Evolutionary conservation across 805 yeast species (phyloP).

Genomic region (Scheffersomyces coipomensis): DNA sequence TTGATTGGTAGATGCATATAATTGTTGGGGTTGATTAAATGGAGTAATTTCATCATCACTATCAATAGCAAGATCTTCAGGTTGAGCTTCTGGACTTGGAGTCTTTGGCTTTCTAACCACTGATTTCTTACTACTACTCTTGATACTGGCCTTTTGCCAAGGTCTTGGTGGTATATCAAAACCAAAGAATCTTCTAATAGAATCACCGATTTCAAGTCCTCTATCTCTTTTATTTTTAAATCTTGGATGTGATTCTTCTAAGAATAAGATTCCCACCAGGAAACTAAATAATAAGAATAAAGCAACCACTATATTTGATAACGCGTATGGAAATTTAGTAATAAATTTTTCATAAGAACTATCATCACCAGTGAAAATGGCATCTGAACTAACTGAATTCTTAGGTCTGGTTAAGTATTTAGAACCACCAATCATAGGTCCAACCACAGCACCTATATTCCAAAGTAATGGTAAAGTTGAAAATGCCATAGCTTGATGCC

Average conservation of each 20-base stretch:
- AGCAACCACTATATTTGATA: constrained; percentile 36
- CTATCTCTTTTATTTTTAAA: constrained; percentile 21
- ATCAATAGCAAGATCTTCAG: constrained; percentile 1
- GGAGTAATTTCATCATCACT: constrained; percentile 12
- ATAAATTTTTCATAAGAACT: constrained; percentile 25
- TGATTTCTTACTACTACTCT: constrained; percentile 1
- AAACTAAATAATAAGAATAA: constrained; percentile 22
- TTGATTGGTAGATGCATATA: not conserved
- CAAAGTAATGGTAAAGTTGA: constrained; percentile 60
- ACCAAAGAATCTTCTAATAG: constrained; percentile 23
- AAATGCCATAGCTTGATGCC: constrained; percentile 63
- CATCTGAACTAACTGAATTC: not conserved
- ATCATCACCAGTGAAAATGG: not conserved
- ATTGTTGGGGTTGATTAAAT: not conserved
- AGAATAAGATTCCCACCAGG: constrained; percentile 29
- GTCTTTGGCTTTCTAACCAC: not conserved
- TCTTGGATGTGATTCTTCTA: constrained; percentile 35
- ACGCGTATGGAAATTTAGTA: constrained; percentile 34
- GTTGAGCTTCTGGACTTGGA: not conserved
- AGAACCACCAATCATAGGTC: constrained; percentile 57
- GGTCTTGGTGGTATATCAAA: constrained; percentile 23
- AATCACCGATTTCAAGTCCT: constrained; percentile 39
- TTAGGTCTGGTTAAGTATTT: constrained; percentile 49
- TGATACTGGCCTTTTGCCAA: constrained; percentile 19
- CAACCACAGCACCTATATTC: constrained; percentile 60